A percentile compares a stretch with the other conserved stretches of the same genome.
Conservation (phyloP, 352 stramenopile genomes). For the Lagenidium giganteum region DNA sequence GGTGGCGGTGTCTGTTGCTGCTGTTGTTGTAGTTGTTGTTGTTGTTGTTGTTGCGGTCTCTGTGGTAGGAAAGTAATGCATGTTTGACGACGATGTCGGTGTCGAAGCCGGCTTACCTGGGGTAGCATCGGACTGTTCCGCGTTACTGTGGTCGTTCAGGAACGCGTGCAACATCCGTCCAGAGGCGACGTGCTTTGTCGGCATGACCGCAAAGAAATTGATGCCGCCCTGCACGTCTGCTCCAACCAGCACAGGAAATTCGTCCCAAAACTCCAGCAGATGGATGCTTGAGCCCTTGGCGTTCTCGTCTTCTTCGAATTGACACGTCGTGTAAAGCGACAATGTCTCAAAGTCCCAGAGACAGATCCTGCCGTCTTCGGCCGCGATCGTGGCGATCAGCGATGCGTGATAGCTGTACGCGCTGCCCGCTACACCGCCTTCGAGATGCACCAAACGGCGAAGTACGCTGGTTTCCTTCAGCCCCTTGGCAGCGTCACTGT, state of each 20-base stretch:
- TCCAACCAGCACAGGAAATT: slow-evolving; percentile 58
- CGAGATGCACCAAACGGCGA: slow-evolving; percentile 52
- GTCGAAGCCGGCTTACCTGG: too few species aligned
- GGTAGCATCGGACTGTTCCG: too few species aligned
- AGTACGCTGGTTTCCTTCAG: slow-evolving; percentile 39
- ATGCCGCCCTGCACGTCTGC: slow-evolving; percentile 40
- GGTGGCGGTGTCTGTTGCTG: too few species aligned
- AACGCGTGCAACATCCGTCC: slow-evolving; percentile 55
- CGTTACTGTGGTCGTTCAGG: slow-evolving; percentile 42
- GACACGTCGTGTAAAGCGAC: slow-evolving; percentile 29
- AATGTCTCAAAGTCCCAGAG: slow-evolving; percentile 83
- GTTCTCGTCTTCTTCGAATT: slow-evolving; percentile 14
- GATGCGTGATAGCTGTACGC: slow-evolving; percentile 65
- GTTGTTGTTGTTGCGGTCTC: too few species aligned
- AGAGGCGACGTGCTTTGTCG: slow-evolving; percentile 31
- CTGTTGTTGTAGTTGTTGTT: too few species aligned
- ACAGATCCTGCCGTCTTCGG: slow-evolving; percentile 28
- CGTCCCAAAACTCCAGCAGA: slow-evolving; percentile 58
- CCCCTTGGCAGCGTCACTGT: slow-evolving; percentile 36
- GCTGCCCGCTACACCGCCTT: slow-evolving; percentile 38
- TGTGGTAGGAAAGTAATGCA: too few species aligned
- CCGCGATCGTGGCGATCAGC: slow-evolving; percentile 53
- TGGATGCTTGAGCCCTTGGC: slow-evolving; percentile 23
- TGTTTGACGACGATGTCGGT: too few species aligned
- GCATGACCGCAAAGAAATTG: slow-evolving; percentile 53